Base-by-base conservation (phyloP, 805 yeast genomes). In the Zygosaccharomyces bailii region DNA sequence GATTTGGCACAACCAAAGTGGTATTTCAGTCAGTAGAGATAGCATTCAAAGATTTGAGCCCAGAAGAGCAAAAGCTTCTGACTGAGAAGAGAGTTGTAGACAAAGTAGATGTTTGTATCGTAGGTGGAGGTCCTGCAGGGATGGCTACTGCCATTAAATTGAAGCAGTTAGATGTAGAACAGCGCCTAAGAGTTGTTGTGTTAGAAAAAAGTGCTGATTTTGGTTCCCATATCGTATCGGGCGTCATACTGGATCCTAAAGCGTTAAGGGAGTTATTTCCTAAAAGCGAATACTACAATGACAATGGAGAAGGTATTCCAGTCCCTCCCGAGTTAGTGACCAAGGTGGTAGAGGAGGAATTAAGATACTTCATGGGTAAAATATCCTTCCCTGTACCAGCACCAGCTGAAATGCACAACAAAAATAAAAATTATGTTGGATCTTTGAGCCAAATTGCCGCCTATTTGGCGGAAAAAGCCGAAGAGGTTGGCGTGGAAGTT, bases 101-200 rank as follows among this genome's bases (percentile, higher is more conserved):
- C 59, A 77, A 79, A 24, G 96, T 87, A 10, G 99, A 93, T 64
- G 96, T 93, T 17, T 86, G 95, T 57, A 88, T 93, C 41, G 96
- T 93, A 2, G 99, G 99, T 34, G 98, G 95, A 27, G 99, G 99
- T 0, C 98, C 98, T 5, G 95, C 98, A 1, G 99, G 99, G 2
- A 70, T 93, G 40, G 90, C 96, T 1, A 84, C 99, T 1, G 98
- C 98, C 9, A 93, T 93, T 50, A 76, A 78, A 53, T 71, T 88
- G 48, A 93, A 93, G 64, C 96, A 90, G 62, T 68, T 91, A 27
- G 96, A 90, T 59, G 69, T 74, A 43, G 82, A 77, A 50, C 60
- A 65, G 10, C 84, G 80, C 39, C 67, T 88, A 39, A 73, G 99
- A 48, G 95, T 93, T 27, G 84, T 93, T 7, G 88, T 93, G 1